phyloP scores from a whole-genome alignment of 192 early-diverging fungal species.

The Piromyces finnis region DNA sequence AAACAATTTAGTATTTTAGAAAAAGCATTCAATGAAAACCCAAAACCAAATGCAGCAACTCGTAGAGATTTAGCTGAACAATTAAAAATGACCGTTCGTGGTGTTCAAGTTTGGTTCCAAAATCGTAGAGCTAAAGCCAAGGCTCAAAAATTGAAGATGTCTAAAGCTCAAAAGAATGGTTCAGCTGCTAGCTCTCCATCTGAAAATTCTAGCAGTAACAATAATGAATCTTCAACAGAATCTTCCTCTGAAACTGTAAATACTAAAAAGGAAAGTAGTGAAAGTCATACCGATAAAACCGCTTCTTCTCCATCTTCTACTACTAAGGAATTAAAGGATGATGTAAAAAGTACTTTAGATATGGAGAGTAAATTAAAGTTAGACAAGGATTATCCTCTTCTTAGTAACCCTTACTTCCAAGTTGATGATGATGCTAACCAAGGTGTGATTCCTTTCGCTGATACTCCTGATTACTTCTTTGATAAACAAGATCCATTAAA shows the following conservation, averaged over 20 bases:
- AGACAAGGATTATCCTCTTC: background rate
- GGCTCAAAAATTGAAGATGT: constrained; percentile 1
- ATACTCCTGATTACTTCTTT: background rate
- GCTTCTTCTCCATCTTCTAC: background rate
- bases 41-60: constrained; percentile 46
- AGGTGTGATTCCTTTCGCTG: background rate
- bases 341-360: background rate
- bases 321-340: background rate
- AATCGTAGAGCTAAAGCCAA: constrained; percentile 65
- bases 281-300: background rate
- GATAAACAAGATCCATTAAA: background rate
- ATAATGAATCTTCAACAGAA: background rate
- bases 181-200: background rate
- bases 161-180: background rate
- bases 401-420: background rate
- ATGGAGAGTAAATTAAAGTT: background rate
- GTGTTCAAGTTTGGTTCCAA: constrained; percentile 74
- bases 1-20: constrained; percentile 53
- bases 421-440: background rate
- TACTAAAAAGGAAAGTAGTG: background rate
- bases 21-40: constrained; percentile 41
- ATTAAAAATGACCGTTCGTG: constrained; percentile 49
- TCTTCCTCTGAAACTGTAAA: background rate
- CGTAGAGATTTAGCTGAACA: constrained; percentile 36
- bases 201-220: background rate